Base-by-base conservation (phyloP, 2,329 filamentous ascomycete genomes). In the Teratosphaeriaceae sp. region DNA sequence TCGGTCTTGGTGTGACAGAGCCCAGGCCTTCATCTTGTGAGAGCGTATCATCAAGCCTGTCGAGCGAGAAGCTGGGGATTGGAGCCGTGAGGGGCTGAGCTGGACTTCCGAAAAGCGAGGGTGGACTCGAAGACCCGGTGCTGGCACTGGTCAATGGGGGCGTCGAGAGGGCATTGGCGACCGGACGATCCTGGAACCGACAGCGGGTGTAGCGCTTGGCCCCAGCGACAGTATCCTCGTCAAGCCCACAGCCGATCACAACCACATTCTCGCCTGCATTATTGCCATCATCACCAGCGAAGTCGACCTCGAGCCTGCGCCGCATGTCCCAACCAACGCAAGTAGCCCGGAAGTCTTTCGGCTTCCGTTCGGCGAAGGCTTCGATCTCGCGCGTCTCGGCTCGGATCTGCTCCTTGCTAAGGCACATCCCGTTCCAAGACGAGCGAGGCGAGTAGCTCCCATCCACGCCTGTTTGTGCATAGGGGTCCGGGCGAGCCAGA, bases 281-380 rank as follows among this genome's bases (percentile, higher is more conserved):
- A 42, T 78, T 71, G n/a, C 79, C 78, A 64, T 92, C 85, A 51
- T 89, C 86, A 16, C 79, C 80, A 30, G 84, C 84, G 65, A 96
- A 97, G 59, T 98, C 92, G 2, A 95, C 87, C 55, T 92, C 84
- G 2, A 97, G 69, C 48, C 72, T 80, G 47, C 88, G 79, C 41
- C 80, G 80, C 89, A 97, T 97, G 57, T 97, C 86, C 90, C 92
- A 97, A 2, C 85, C 84, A 45, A 84, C 70, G 57, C 85, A 97
- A 1, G 79, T 71, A 55, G 81, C 82, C 18, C 82, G 80, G 61
- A 94, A 94, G 53, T 94, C 79, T 30, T 79, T 76, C 3, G 90
- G 89, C 52, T 79, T 82, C 54, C 84, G 80, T 0, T 70, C 71
- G 15, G 94, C 63, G 52, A 85, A 94, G 31, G 74, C 77, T 54